phyloP scores from a whole-genome alignment of 2,329 filamentous ascomycete species.

The Gnomoniopsis sp. region DNA sequence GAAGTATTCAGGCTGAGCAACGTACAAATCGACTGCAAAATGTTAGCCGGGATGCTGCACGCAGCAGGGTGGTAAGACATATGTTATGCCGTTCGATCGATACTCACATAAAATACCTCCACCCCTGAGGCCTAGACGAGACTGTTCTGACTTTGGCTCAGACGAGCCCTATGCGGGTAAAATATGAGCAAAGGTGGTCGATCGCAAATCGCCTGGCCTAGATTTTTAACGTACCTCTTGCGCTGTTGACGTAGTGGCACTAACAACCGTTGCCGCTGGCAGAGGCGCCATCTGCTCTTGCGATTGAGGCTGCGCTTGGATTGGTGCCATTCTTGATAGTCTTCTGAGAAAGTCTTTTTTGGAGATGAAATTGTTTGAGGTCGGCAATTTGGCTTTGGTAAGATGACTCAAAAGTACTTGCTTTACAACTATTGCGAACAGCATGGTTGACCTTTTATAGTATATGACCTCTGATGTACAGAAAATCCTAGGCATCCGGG shows the following conservation, averaged over 20 bases:
- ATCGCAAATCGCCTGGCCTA: no score
- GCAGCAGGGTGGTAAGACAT: no score
- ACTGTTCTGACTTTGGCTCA: background rate
- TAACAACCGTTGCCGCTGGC: background rate
- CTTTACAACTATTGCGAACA: background rate
- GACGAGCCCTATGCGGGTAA: background rate
- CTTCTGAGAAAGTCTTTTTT: background rate
- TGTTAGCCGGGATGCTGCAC: background rate
- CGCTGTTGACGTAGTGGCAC: background rate
- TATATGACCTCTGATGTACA: background rate
- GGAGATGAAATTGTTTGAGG: background rate
- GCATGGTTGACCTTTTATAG: background rate
- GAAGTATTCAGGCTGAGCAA: background rate
- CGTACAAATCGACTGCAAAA: background rate
- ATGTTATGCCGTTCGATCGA: background rate
- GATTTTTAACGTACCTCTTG: background rate
- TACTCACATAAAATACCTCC: constrained; percentile 2
- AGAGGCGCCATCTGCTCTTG: background rate
- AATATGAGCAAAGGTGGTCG: no score
- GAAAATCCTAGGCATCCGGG: background rate
- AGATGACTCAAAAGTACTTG: no score
- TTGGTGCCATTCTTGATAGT: background rate
- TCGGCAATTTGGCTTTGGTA: background rate
- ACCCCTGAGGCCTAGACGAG: background rate
- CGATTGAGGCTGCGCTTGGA: background rate